phyloP scores from a whole-genome alignment of 108 stramenopile genomes.

The Fragilaria crotonensis region DNA sequence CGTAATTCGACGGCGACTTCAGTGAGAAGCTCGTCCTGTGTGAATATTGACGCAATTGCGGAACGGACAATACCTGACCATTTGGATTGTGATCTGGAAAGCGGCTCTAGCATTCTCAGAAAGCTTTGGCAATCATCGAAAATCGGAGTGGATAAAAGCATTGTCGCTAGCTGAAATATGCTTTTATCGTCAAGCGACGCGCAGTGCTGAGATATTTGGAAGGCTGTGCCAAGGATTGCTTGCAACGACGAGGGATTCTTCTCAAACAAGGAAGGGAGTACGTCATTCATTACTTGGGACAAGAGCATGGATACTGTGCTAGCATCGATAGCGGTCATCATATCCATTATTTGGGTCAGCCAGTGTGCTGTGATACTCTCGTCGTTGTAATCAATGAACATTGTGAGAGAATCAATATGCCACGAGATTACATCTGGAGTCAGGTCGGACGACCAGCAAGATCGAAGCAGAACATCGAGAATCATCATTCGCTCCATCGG shows the following conservation, averaged over 20 bases:
- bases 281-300: too few species aligned
- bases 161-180: background rate
- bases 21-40: background rate
- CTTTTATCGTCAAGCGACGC: background rate
- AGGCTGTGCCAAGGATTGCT: background rate
- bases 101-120: background rate
- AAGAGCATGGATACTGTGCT: too few species aligned
- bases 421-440: background rate
- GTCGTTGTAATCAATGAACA: constrained; percentile 3
- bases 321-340: constrained; percentile 13
- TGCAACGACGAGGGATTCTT: background rate
- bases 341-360: constrained; percentile 19
- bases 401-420: background rate
- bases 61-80: background rate
- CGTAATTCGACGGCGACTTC: background rate
- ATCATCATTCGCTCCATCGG: constrained; percentile 16
- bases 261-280: background rate
- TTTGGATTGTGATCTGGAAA: background rate
- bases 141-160: background rate
- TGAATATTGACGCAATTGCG: constrained; percentile 7
- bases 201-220: background rate
- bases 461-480: constrained; percentile 26
- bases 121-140: background rate
- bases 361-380: constrained; percentile 14
- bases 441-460: constrained; percentile 10